phyloP scores from a whole-genome alignment of 106 monocot genomes.

The Posidonia australis region DNA sequence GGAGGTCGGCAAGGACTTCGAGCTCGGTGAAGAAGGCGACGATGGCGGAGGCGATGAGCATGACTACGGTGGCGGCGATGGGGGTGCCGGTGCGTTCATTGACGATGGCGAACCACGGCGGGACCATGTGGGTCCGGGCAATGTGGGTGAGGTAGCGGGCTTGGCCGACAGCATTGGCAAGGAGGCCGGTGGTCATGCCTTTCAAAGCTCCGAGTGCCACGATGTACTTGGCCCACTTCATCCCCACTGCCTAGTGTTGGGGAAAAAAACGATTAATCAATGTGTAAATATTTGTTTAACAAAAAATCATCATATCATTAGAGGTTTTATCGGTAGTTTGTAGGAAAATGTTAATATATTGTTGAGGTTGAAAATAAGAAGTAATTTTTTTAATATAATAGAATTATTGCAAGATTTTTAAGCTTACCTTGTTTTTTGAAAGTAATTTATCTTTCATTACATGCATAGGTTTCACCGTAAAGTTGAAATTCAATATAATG shows the following conservation, averaged over 20 bases:
- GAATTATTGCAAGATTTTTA: no score
- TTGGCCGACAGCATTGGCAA: not conserved
- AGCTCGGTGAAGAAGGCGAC: constrained; percentile 6
- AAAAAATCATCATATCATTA: no score
- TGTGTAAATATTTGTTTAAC: no score
- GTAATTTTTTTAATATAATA: no score
- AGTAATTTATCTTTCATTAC: no score
- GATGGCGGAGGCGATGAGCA: not conserved
- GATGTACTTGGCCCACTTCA: constrained; percentile 41
- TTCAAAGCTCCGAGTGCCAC: constrained; percentile 1
- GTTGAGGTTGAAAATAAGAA: no score
- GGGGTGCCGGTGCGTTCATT: not conserved
- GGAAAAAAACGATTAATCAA: no score
- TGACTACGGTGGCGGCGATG: not conserved
- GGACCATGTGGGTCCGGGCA: constrained; percentile 1
- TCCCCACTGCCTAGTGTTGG: constrained; percentile 36
- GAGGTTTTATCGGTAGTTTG: no score
- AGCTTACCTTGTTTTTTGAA: no score
- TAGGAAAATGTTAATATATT: no score
- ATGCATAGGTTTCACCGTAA: no score
- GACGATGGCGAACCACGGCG: constrained; percentile 1
- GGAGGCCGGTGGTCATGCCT: constrained; percentile 3
- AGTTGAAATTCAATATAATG: no score
- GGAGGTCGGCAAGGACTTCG: not conserved
- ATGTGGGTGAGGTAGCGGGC: constrained; percentile 5